Evolutionary conservation across 345 rosid species (phyloP), one percentile per base, ranked within the genome.

Genomic region (Melaleuca quinquenervia): DNA sequence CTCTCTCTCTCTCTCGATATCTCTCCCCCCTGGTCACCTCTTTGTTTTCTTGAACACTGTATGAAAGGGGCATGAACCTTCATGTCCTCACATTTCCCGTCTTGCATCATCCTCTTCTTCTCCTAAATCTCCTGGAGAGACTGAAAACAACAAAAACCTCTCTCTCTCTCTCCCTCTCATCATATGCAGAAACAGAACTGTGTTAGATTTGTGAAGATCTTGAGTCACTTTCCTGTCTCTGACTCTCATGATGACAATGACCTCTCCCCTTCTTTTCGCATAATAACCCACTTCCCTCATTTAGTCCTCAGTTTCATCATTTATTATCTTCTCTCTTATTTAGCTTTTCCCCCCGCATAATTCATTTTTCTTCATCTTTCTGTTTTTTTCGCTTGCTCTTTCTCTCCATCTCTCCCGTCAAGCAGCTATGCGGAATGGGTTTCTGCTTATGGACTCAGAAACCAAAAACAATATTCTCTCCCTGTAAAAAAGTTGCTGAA

Each of bases 191-290:
- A 70, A 84, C 26, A 58, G 27, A 41, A 50, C 74, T 24, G 87
- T 52, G 89, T 90, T 54, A 87, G 93, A 91, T 92, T 89, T 88
- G 91, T 86, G 88, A 89, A 90, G 94, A 92, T 91, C 89, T 91
- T 85, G 87, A 84, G 94, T 91, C 90, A 88, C 95, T 91, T 92
- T 93, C 93, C 90, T 91, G 92, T 92, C 91, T 85, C 95, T 93
- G 90, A 94, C 90, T 93, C 93, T 92, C 95, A 94, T 88, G 94
- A 90, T 84, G 94, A 94, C 87, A 92, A 85, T 83, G 95, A 94
- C 88, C 91, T 86, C 88, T 93, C 88, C 52, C 93, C 85, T 45
- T 16, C 58, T 45, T 15, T 60, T 52, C 53, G 41, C 50, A 49
- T 60, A 21, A 54, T 58, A 55, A 29, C 74, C 36, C 29, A 26